Conservation (phyloP, 768 basidiomycete genomes). For the Pleurotus ostreatus region DNA sequence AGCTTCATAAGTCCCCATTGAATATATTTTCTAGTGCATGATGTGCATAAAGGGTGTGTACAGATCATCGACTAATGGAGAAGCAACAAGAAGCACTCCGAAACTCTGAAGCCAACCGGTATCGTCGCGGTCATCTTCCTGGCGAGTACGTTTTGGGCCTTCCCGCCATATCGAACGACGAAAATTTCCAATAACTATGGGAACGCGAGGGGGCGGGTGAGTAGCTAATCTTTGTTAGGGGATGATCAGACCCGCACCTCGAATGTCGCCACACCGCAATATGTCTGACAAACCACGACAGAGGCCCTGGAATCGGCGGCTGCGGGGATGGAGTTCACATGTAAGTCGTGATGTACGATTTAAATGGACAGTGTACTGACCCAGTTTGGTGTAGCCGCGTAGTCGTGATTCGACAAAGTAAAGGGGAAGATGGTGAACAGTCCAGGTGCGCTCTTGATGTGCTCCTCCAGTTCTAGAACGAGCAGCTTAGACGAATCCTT, state of each 20-base stretch:
- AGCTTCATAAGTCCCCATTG: no score
- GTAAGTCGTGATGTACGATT: not conserved
- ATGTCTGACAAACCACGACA: conserved; percentile 18
- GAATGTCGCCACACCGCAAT: conserved; percentile 12
- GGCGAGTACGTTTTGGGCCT: conserved; percentile 14
- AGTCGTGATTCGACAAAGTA: conserved; percentile 17
- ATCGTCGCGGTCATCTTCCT: not conserved
- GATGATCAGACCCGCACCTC: conserved; percentile 11
- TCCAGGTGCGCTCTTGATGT: conserved; percentile 15
- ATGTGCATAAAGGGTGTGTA: no score
- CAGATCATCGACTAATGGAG: no score
- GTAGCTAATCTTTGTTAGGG: not conserved
- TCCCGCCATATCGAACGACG: conserved; percentile 17
- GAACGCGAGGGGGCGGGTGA: not conserved
- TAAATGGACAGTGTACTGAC: conserved; percentile 8
- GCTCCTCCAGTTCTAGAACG: conserved; percentile 15
- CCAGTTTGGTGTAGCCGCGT: conserved; percentile 16
- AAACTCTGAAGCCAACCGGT: no score
- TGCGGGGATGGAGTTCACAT: not conserved
- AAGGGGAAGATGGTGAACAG: conserved; percentile 16
- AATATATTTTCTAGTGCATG: no score
- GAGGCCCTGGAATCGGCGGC: conserved; percentile 16
- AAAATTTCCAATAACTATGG: conserved; percentile 23
- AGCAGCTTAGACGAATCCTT: not conserved
- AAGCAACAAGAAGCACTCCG: no score